Base-by-base conservation (phyloP, 805 yeast genomes). In the Wickerhamomyces xylosicus region DNA sequence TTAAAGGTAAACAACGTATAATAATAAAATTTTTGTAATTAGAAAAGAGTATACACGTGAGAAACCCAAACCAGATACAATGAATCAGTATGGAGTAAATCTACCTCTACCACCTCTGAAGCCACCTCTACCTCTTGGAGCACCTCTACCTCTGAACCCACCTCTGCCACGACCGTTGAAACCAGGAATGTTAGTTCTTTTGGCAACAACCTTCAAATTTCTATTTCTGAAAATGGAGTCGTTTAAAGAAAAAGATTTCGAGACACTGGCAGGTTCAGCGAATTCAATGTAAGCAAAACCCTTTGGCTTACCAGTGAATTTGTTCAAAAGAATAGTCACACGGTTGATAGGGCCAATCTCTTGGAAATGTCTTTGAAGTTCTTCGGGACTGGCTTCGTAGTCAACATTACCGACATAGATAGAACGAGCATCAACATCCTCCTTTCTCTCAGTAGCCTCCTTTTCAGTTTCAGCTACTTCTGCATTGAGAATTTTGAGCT, bases 251-350 rank as follows among this genome's bases (percentile, higher is more conserved):
- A 85, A 65, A 2, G 95, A 94, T 43, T 71, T 67, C 16, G 72
- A 64, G 6, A 84, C 87, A 11, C 71, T 66, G n/a, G 69, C 67
- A 11, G 74, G 71, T 51, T 73, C 82, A n/a, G 77, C 71, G 53
- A 85, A 86, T 57, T 86, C 95, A 45, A 86, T 70, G 57, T 85
- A 86, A 2, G 95, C 95, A 61, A 71, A 85, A 1, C 95, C 95
- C 59, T 81, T 81, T 34, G 95, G 92, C 45, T 73, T 79, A 6
- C 95, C 94, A 0, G 92, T 77, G 49, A 63, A 59, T 57, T 78
- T 80, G 61, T 85, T 84, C 41, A 73, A 66, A 57, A 81, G 61
- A 35, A 86, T 85, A 3, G 92, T 85, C 27, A 85, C 86, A 49
- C 95, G 71, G 53, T 82, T 79, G 39, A 86, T 82, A 6, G 74